These are phyloP conservation scores for Friedmanniomyces endolithicus DNA, from an alignment of 495 filamentous ascomycete genomes.

Conservation along the genomic window DNA sequence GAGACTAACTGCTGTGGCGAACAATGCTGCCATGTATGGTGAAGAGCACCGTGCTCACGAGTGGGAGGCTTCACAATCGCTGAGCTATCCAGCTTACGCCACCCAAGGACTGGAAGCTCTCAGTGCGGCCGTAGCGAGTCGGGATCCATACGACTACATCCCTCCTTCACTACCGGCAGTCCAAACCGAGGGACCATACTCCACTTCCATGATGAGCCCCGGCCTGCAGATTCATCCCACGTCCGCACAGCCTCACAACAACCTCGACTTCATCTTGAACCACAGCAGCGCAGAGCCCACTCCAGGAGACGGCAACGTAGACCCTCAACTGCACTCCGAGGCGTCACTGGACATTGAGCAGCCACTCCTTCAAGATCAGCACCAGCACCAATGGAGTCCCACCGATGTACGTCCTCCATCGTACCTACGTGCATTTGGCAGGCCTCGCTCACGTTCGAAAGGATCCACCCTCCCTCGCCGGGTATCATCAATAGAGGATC, in stretches of 20 bases:
- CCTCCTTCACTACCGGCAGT: conserved; percentile 25
- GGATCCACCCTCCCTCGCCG: background rate
- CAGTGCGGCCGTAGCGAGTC: conserved; percentile 40
- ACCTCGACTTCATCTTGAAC: conserved; percentile 48
- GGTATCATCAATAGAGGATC: conserved; percentile 27
- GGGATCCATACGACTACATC: conserved; percentile 35
- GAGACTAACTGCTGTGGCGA: background rate
- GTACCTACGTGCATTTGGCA: conserved; percentile 11
- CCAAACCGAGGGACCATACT: conserved; percentile 9
- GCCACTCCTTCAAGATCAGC: background rate
- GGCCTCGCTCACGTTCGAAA: conserved; percentile 16
- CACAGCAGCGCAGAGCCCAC: conserved; percentile 37
- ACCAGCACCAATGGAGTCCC: background rate
- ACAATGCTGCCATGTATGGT: background rate
- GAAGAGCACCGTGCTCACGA: background rate
- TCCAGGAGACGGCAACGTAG: conserved; percentile 31
- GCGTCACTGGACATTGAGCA: background rate
- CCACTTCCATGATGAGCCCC: background rate
- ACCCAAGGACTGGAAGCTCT: conserved; percentile 45
- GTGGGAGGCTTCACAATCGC: background rate
- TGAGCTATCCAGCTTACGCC: conserved; percentile 25
- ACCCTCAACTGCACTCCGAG: conserved; percentile 25
- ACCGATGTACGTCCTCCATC: conserved; percentile 17
- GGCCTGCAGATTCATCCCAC: background rate
- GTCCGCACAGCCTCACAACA: conserved; percentile 20